Base-by-base conservation (phyloP, 768 basidiomycete genomes). In the Termitomyces titanicus region DNA sequence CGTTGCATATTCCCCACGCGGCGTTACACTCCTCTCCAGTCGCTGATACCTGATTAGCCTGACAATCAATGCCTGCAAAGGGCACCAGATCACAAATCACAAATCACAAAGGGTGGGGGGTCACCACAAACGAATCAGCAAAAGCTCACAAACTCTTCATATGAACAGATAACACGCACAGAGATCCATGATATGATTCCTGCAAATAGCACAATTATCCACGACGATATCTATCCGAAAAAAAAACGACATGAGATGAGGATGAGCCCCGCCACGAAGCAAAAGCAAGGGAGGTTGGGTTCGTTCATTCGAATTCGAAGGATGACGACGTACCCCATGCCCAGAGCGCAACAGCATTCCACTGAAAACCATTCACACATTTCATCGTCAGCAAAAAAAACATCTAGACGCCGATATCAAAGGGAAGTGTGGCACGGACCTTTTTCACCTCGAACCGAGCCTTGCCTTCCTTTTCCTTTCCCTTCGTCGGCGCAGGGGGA, bases 101-200 rank as follows among this genome's bases (percentile, higher is more conserved):
- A n/a, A n/a, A n/a, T n/a, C n/a, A n/a, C n/a, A n/a, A 5, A 13
- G 24, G 12, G 2, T 11, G 34, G 25, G n/a, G n/a, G n/a, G n/a
- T n/a, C n/a, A n/a, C n/a, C n/a, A n/a, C n/a, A n/a, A n/a, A n/a
- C n/a, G n/a, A 22, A 27, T 50, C 54, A 55, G 48, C 17, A 24
- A 50, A 15, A 4, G 10, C 1, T 5, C 18, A 34, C 5, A 18
- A 13, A 13, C 0, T 8, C 3, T 12, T 29, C 11, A 13, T n/a
- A n/a, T n/a, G n/a, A 29, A 46, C 25, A 42, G 10, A 39, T 20
- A 18, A 48, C 37, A 75, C 90, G 65, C 64, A 98, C 97, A 99
- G 43, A 98, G 88, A 72, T 99, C 97, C 97, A 99, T 99, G 76
- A 99, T 98, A 68, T 99, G 96, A 70, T 98, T 98, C 72, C 94